phyloP scores from a whole-genome alignment of 495 filamentous ascomycete species.

The Aspergillus mulundensis region DNA sequence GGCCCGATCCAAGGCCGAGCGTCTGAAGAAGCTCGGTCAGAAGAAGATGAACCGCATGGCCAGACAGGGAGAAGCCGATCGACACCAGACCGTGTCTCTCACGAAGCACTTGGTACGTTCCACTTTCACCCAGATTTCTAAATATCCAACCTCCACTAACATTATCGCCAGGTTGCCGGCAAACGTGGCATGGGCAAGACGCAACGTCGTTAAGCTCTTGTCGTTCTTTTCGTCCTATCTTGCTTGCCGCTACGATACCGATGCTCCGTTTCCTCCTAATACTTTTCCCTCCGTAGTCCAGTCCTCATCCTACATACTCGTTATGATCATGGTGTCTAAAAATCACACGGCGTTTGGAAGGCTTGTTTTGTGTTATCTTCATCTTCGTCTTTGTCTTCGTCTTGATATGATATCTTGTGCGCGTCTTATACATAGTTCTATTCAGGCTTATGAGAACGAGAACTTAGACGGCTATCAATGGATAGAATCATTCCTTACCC shows the following conservation, averaged over 20 bases:
- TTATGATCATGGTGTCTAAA: slow-evolving; percentile 24
- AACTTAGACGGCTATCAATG: not conserved
- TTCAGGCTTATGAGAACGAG: not conserved
- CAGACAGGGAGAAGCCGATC: slow-evolving; percentile 90
- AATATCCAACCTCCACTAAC: not conserved
- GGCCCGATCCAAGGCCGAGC: slow-evolving; percentile 73
- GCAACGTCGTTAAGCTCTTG: slow-evolving; percentile 45
- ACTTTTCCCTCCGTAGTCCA: slow-evolving; percentile 1
- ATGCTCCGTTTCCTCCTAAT: not conserved
- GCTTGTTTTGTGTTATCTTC: slow-evolving; percentile 4
- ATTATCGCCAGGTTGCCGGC: slow-evolving; percentile 44
- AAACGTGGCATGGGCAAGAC: slow-evolving; percentile 59
- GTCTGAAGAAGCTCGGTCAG: slow-evolving; percentile 80
- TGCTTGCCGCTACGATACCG: slow-evolving; percentile 1
- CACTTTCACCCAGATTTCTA: slow-evolving; percentile 1
- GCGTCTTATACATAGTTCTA: not conserved
- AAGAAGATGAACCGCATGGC: slow-evolving; percentile 99
- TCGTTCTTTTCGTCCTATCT: not conserved
- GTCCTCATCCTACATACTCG: slow-evolving; percentile 11
- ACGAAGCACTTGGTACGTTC: slow-evolving; percentile 85
- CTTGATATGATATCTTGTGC: slow-evolving; percentile 13
- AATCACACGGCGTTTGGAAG: slow-evolving; percentile 18
- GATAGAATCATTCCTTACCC: not conserved
- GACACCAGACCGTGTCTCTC: slow-evolving; percentile 75
- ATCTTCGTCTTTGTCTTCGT: slow-evolving; percentile 6